A percentile compares a stretch with the other conserved stretches of the same genome.
Conservation (phyloP, 768 basidiomycete species). For the Tricholoma sp. region DNA sequence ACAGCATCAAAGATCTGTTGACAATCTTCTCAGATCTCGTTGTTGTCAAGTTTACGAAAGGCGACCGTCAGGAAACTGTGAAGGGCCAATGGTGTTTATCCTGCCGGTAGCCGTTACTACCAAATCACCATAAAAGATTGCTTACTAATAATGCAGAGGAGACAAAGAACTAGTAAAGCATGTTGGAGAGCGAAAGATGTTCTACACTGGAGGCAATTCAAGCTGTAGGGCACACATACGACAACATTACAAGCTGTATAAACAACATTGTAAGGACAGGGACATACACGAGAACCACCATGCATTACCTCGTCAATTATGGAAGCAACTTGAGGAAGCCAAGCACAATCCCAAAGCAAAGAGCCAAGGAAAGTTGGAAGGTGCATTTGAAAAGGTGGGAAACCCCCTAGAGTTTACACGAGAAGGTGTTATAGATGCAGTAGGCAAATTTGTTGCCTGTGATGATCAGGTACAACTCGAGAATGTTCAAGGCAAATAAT, state of each 20-base stretch:
- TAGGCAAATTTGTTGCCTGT: not conserved
- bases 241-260: not conserved
- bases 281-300: not conserved
- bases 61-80: not conserved
- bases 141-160: not conserved
- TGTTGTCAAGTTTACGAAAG: constrained; percentile 1
- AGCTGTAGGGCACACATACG: not conserved
- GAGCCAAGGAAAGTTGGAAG: not conserved
- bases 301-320: not conserved
- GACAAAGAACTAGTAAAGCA: too few species aligned
- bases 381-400: not conserved
- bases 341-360: not conserved
- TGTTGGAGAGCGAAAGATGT: not conserved
- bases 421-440: not conserved
- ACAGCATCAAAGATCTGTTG: not conserved
- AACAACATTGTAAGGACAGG: not conserved
- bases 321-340: not conserved
- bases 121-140: not conserved
- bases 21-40: constrained; percentile 3
- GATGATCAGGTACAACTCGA: not conserved
- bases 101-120: not conserved
- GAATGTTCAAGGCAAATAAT: not conserved
- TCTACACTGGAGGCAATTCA: not conserved
- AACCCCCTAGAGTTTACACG: not conserved
- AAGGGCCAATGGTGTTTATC: not conserved